Percentiles rank a stretch among this genome's conserved stretches.
These are phyloP conservation scores for Colletotrichum salicis DNA, from an alignment of 2,329 filamentous ascomycete species.

Conservation along the genomic window DNA sequence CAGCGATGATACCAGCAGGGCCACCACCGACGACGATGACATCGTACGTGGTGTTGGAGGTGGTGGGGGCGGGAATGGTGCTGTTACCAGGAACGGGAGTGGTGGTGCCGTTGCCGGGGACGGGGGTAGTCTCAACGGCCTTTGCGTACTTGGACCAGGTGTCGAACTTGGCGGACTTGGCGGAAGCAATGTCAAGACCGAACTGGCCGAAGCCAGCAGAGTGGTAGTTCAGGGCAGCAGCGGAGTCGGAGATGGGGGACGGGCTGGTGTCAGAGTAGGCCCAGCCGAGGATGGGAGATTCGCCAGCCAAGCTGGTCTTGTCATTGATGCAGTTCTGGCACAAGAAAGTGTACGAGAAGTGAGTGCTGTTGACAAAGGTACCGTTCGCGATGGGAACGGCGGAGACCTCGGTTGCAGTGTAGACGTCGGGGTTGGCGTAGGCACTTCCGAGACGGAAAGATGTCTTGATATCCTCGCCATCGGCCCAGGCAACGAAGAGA, in stretches of 20 bases:
- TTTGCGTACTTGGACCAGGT: conserved; percentile 31
- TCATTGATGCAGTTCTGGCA: conserved; percentile 57
- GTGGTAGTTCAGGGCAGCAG: conserved; percentile 51
- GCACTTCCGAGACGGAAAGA: conserved; percentile 46
- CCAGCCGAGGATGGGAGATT: conserved; percentile 49
- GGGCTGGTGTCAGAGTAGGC: conserved; percentile 49
- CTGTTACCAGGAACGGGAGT: conserved; percentile 38
- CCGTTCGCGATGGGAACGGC: conserved; percentile 59
- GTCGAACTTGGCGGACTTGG: conserved; percentile 45
- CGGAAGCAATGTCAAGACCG: conserved; percentile 44
- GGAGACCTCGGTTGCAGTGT: conserved; percentile 51
- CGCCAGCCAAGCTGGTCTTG: conserved; percentile 43
- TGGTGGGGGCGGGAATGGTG: conserved; percentile 37
- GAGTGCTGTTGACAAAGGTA: conserved; percentile 62
- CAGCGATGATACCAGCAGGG: conserved; percentile 48
- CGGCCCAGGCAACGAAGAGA: conserved; percentile 61
- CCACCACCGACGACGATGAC: conserved; percentile 52
- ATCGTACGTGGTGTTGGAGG: conserved; percentile 49
- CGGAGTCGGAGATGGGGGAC: conserved; percentile 43
- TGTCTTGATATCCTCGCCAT: conserved; percentile 51
- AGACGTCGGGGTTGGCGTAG: conserved; percentile 59
- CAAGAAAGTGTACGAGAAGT: conserved; percentile 65
- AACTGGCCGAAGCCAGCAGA: conserved; percentile 52
- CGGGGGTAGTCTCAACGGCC: conserved; percentile 13
- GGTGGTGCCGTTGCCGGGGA: conserved; percentile 23